Conservation (phyloP, 1,139 yeast species). For the Nakaseomyces kungkrabaensis region DNA sequence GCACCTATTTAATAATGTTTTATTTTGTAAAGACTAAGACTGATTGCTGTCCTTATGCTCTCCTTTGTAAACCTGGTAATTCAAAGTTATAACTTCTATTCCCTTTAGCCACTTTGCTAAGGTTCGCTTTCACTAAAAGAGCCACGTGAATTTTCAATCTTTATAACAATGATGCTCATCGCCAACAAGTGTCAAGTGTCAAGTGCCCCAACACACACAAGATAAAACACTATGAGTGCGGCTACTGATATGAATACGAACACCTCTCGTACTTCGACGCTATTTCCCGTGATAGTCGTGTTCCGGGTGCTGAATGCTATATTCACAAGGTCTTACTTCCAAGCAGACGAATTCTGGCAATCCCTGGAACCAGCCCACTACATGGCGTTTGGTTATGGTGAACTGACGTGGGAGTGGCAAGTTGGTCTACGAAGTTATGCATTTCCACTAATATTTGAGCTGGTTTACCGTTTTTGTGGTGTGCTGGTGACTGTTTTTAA, state of each 20-base stretch:
- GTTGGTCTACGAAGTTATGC: conserved; percentile 63
- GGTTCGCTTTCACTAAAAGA: too few species aligned
- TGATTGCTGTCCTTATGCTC: too few species aligned
- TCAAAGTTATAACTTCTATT: background rate
- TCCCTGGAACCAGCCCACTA: conserved; percentile 84
- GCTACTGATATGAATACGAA: too few species aligned
- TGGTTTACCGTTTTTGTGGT: conserved; percentile 16
- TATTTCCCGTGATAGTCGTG: conserved; percentile 16
- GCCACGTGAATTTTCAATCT: background rate
- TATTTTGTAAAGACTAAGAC: too few species aligned
- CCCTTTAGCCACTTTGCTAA: background rate
- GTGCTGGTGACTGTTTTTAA: conserved; percentile 1
- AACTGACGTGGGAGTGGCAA: conserved; percentile 92
- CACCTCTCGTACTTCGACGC: background rate
- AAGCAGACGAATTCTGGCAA: conserved; percentile 95
- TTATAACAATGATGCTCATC: background rate
- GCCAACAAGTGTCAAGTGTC: background rate
- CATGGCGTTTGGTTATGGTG: conserved; percentile 69
- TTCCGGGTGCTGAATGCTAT: conserved; percentile 56
- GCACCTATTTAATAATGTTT: too few species aligned
- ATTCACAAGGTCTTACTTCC: conserved; percentile 66
- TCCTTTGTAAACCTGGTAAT: too few species aligned
- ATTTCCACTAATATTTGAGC: conserved; percentile 61
- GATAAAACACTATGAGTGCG: too few species aligned
- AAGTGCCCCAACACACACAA: too few species aligned